These are phyloP conservation scores for Pyrenula aspistea DNA, from an alignment of 495 filamentous ascomycete species.

Conservation along the genomic window DNA sequence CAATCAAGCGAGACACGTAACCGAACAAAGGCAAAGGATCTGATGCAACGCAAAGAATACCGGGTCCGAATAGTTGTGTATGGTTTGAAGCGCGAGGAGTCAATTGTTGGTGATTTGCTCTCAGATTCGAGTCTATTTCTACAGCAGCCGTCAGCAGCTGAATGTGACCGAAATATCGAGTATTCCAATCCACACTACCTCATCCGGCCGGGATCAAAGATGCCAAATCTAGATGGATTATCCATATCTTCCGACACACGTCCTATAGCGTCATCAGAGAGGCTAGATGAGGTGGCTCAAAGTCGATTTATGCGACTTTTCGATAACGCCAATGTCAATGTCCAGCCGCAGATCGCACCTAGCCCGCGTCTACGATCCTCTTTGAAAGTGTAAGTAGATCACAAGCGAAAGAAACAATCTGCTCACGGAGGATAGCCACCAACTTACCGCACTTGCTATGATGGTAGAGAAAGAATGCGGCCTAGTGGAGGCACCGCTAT, in stretches of 20 bases:
- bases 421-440: slow-evolving; percentile 5
- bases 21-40: background rate
- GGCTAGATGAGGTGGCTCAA: slow-evolving; percentile 6
- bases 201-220: background rate
- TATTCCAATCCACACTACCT: background rate
- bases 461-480: slow-evolving; percentile 18
- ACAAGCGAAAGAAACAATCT: background rate
- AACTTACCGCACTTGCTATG: slow-evolving; percentile 11
- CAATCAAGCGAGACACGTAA: background rate
- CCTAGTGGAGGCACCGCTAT: slow-evolving; percentile 1
- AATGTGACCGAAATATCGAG: background rate
- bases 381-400: slow-evolving; percentile 4
- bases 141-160: background rate
- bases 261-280: background rate
- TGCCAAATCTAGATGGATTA: background rate
- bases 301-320: slow-evolving; percentile 9
- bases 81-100: background rate
- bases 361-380: background rate
- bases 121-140: background rate
- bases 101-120: background rate
- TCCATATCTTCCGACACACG: background rate
- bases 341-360: background rate
- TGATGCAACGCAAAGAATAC: background rate
- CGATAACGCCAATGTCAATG: slow-evolving; percentile 5
- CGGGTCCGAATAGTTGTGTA: background rate